A percentile compares a stretch with the other conserved stretches of the same genome.
Evolutionary conservation across 208 protist species (phyloP).

Genomic region (Naegleria gruberi): DNA sequence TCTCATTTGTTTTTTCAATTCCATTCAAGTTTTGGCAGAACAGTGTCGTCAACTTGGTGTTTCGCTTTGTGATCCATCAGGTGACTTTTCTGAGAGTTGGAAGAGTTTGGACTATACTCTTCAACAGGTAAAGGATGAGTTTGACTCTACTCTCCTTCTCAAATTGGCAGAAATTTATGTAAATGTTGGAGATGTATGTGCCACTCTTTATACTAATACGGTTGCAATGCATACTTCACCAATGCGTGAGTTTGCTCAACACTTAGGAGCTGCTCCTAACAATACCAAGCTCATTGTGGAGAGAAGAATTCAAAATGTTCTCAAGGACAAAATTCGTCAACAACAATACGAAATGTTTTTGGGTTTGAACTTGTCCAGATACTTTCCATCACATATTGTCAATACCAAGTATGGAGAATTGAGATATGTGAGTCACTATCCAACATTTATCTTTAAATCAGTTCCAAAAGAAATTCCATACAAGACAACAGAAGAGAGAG

Average conservation of each 20-base stretch:
- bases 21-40: background rate
- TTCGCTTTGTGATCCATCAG: background rate
- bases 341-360: slow-evolving; percentile 12
- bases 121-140: background rate
- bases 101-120: background rate
- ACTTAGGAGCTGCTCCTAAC: background rate
- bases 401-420: background rate
- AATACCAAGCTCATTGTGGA: background rate
- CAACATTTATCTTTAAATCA: slow-evolving; percentile 6
- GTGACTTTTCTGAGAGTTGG: background rate
- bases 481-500: background rate
- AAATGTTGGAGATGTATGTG: slow-evolving; percentile 72
- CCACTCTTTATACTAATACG: slow-evolving; percentile 79
- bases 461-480: background rate
- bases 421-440: background rate
- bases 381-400: background rate
- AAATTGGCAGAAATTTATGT: slow-evolving; percentile 61
- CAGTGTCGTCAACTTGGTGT: background rate
- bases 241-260: slow-evolving; percentile 44
- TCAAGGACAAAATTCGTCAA: slow-evolving; percentile 8
- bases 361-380: background rate
- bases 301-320: slow-evolving; percentile 8
- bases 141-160: slow-evolving; percentile 39
- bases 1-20: slow-evolving; percentile 45
- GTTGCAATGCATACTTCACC: slow-evolving; percentile 77